Evolutionary conservation across 75 land plant species (phyloP), one percentile per base, ranked within the genome.

Genomic region (Pseudotsuga menziesii): DNA sequence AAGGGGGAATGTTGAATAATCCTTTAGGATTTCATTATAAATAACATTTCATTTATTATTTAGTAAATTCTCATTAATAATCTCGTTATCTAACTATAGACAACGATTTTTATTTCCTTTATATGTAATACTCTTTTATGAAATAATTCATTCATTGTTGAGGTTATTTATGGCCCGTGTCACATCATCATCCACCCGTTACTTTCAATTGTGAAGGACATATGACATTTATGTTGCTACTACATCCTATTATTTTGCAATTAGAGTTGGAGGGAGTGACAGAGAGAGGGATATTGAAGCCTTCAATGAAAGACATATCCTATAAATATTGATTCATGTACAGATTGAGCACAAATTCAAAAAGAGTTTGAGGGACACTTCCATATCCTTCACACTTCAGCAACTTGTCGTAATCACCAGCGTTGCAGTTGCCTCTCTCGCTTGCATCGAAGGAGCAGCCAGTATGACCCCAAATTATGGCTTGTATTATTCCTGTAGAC

Each of bases 381-480:
- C 87, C 82, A 0, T 84, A 76, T 15, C 81, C 87, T n/a, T 58
- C 13, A 71, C 86, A 85, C 11, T 61, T 25, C 11, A 85, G 57
- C 19, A 56, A 26, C 29, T 81, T 78, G 2, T 74, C 82, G 48
- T 82, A 85, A 56, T 85, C 87, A 4, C 86, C 82, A 1, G 87
- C 79, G 62, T 79, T 73, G 75, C 87, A 85, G 0, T 52, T 19
- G 77, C 86, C 80, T 4, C 72, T 25, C 20, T 64, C 56, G 61
- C n/a, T 25, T 6, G 11, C 63, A 72, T 84, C 77, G 78, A 86
- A 86, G 27, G 58, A 32, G 83, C 88, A 86, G 80, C 88, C 86
- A 1, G 88, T 86, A 19, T 83, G 71, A 4, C 83, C 88, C 88
- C 86, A 86, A 52, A 86, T 78, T 0, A 83, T 79, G 41, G 81